Percentiles rank a stretch among this genome's conserved stretches.
These are phyloP conservation scores for Mortierella sp. DNA, from an alignment of 371 early-diverging fungal species.

Conservation along the genomic window DNA sequence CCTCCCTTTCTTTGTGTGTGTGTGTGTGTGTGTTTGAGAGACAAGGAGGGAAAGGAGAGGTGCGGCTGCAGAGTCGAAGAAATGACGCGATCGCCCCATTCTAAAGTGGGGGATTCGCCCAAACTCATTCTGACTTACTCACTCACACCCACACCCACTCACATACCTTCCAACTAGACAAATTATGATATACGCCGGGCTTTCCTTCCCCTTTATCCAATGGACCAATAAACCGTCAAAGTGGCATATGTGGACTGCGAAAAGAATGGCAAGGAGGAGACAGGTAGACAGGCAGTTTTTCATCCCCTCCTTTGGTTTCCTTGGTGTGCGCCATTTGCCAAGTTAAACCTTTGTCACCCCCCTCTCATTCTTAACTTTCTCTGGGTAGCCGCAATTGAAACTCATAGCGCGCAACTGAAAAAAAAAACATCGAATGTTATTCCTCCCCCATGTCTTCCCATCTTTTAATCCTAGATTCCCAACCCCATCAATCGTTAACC, in stretches of 20 bases:
- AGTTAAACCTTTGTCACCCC: not conserved
- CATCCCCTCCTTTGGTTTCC: not conserved
- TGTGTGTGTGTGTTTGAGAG: not conserved
- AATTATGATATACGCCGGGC: not conserved
- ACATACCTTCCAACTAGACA: not conserved
- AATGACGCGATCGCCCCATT: slow-evolving; percentile 41
- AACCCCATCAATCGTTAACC: not conserved
- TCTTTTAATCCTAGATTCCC: not conserved
- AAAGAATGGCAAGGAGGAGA: not conserved
- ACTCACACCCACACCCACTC: not conserved
- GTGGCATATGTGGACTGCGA: not conserved
- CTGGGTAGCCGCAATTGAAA: not conserved
- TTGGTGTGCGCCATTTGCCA: not conserved
- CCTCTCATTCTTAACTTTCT: not conserved
- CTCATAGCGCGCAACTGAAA: not conserved
- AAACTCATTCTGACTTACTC: not conserved
- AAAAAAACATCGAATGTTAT: not conserved
- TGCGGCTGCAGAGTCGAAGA: slow-evolving; percentile 10
- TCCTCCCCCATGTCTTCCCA: not conserved
- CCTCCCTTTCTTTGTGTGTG: not conserved
- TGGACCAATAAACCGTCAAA: not conserved
- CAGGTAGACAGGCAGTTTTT: not conserved
- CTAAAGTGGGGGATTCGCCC: not conserved
- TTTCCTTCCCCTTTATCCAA: not conserved
- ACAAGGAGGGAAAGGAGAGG: not conserved